These are phyloP conservation scores for Mortierella sp. DNA, from an alignment of 371 early-diverging fungal genomes.

Conservation along the genomic window DNA sequence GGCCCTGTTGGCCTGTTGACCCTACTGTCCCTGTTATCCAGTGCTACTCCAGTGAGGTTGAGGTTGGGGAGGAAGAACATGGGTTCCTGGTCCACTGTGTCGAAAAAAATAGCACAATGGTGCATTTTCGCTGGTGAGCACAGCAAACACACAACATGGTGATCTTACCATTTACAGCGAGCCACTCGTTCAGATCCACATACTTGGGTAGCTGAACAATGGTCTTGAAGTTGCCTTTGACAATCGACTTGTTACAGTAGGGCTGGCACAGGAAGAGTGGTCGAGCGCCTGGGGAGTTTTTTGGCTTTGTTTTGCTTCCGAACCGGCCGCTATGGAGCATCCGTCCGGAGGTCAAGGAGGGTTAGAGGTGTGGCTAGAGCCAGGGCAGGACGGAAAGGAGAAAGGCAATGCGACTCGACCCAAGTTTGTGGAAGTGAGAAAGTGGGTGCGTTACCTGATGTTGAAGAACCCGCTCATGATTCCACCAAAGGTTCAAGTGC, in stretches of 20 bases:
- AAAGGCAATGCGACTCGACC: neutral
- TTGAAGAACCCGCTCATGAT: conserved; percentile 53
- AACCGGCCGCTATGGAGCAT: conserved; percentile 22
- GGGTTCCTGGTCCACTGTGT: no score
- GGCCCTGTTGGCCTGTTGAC: no score
- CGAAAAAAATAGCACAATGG: no score
- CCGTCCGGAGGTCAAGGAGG: neutral
- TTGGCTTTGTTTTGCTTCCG: conserved; percentile 59
- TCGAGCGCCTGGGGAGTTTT: conserved; percentile 55
- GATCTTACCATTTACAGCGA: conserved; percentile 85
- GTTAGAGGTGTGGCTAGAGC: neutral
- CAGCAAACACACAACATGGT: no score
- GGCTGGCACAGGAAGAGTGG: conserved; percentile 83
- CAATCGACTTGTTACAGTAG: conserved; percentile 83
- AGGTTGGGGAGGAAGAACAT: no score
- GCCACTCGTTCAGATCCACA: conserved; percentile 95
- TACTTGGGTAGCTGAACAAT: conserved; percentile 89
- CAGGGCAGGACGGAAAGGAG: neutral
- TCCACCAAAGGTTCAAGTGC: no score
- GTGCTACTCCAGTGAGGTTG: no score
- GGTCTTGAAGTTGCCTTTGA: conserved; percentile 90
- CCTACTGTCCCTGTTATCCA: no score
- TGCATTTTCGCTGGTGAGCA: neutral
- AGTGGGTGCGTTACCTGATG: conserved; percentile 31
- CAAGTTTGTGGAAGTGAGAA: no score